Evolutionary conservation across 169 alveolate genomes (phyloP).

Genomic region (Perkinsus marinus): DNA sequence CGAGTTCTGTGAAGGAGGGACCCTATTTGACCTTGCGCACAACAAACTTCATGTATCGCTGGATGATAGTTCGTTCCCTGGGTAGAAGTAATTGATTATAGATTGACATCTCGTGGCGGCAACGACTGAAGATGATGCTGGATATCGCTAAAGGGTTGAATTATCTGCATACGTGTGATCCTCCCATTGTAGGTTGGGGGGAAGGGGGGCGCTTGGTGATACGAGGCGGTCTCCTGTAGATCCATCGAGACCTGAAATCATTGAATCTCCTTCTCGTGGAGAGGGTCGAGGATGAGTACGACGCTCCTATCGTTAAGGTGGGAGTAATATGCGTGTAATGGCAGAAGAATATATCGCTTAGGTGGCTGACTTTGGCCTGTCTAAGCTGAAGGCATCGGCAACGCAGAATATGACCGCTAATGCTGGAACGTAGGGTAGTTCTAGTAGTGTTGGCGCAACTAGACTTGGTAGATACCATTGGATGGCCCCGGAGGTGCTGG

Average conservation of each 20-base stretch:
- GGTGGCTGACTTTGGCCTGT: slow-evolving; percentile 28
- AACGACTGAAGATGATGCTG: slow-evolving; percentile 41
- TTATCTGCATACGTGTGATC: slow-evolving; percentile 47
- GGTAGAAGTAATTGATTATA: not conserved
- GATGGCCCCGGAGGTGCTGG: slow-evolving; percentile 78
- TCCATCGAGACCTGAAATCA: slow-evolving; percentile 69
- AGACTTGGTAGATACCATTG: slow-evolving; percentile 46
- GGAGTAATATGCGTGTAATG: not conserved
- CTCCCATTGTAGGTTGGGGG: slow-evolving; percentile 25
- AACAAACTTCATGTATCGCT: slow-evolving; percentile 11
- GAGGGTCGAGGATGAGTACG: not conserved
- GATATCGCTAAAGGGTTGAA: slow-evolving; percentile 66
- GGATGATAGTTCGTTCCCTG: not conserved
- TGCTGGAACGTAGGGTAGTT: not conserved
- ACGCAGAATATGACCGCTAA: not conserved
- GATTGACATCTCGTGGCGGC: slow-evolving; percentile 26
- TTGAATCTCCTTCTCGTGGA: slow-evolving; percentile 52
- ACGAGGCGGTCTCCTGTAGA: not conserved
- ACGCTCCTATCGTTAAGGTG: not conserved
- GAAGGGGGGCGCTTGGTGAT: not conserved
- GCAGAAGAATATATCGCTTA: not conserved
- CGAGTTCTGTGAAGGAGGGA: slow-evolving; percentile 68
- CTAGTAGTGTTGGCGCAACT: not conserved
- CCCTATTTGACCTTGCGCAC: slow-evolving; percentile 53
- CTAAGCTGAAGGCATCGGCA: not conserved